A percentile compares a stretch with the other conserved stretches of the same genome.
Conservation (phyloP, 2,329 filamentous ascomycete genomes). For the Zasmidium angulare region DNA sequence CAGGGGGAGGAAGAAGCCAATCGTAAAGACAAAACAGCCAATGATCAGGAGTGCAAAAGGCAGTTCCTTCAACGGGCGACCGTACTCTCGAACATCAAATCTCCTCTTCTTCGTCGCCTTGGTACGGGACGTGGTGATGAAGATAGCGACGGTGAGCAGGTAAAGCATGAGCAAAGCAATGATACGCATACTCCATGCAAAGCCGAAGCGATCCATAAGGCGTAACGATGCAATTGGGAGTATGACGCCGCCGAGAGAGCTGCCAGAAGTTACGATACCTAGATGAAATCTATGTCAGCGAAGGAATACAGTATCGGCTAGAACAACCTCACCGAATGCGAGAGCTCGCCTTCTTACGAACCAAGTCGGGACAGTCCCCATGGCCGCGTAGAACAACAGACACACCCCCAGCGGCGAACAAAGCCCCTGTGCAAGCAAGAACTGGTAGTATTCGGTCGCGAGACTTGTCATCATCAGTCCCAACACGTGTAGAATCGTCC, state of each 20-base stretch:
- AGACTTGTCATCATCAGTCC: constrained; percentile 33
- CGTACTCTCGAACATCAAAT: not conserved
- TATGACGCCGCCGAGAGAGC: constrained; percentile 53
- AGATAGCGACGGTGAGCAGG: constrained; percentile 18
- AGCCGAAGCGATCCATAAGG: constrained; percentile 50
- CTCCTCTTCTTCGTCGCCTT: not conserved
- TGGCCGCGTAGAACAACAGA: constrained; percentile 58
- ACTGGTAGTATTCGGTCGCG: constrained; percentile 42
- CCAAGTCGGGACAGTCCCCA: constrained; percentile 65
- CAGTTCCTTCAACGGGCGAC: constrained; percentile 13
- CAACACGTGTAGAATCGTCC: constrained; percentile 51
- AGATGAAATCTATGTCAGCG: no score
- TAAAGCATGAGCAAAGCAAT: constrained; percentile 46
- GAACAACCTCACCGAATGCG: constrained; percentile 57
- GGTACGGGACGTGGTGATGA: constrained; percentile 30
- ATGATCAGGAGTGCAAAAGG: constrained; percentile 24
- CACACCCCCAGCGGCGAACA: constrained; percentile 33
- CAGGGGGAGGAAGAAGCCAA: constrained; percentile 47
- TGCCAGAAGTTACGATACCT: constrained; percentile 60
- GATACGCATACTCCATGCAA: constrained; percentile 54
- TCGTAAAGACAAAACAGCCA: constrained; percentile 42
- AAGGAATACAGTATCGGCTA: no score
- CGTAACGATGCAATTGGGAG: constrained; percentile 49
- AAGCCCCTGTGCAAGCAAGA: constrained; percentile 48
- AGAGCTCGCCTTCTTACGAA: constrained; percentile 56